A percentile compares a stretch with the other conserved stretches of the same genome.
phyloP scores from a whole-genome alignment of 305 asterid genomes.

The Rubia tinctorum region DNA sequence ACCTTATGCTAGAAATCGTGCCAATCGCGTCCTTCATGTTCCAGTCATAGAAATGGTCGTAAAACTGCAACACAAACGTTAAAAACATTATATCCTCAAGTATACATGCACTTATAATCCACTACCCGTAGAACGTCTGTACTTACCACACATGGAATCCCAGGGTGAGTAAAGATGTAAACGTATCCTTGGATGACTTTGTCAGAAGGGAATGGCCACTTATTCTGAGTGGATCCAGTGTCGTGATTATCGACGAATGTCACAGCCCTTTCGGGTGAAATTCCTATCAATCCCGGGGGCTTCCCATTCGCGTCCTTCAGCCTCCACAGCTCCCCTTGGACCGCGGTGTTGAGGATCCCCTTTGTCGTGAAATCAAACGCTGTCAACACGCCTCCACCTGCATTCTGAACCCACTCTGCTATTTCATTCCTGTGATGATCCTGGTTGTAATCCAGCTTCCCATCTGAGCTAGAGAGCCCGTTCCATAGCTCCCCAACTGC shows the following conservation, averaged over 20 bases:
- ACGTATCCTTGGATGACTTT: conserved; percentile 79
- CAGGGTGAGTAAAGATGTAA: conserved; percentile 88
- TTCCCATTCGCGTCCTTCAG: conserved; percentile 53
- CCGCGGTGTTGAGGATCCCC: conserved; percentile 83
- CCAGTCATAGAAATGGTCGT: conserved; percentile 79
- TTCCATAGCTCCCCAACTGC: conserved; percentile 85
- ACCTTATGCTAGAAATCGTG: conserved; percentile 44
- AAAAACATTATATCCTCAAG: too few relatives aligned
- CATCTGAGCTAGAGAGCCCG: conserved; percentile 29
- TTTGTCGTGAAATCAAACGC: conserved; percentile 85
- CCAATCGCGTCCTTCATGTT: conserved; percentile 59
- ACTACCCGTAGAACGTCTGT: too few relatives aligned
- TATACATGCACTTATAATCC: too few relatives aligned
- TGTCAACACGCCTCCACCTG: conserved; percentile 35
- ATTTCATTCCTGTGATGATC: conserved; percentile 51
- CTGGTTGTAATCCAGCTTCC: conserved; percentile 53
- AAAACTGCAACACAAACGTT: conserved; percentile 44
- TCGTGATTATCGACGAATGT: conserved; percentile 87
- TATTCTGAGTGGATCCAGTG: conserved; percentile 63
- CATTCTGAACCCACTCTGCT: conserved; percentile 45
- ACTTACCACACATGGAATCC: conserved; percentile 60
- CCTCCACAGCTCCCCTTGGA: conserved; percentile 68
- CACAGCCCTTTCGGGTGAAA: conserved; percentile 59
- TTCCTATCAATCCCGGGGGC: conserved; percentile 75
- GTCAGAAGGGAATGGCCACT: conserved; percentile 81